Percentiles rank a stretch among this genome's conserved stretches.
These are phyloP conservation scores for Fusarium sacchari DNA, from an alignment of 2,329 filamentous ascomycete species.

Conservation along the genomic window DNA sequence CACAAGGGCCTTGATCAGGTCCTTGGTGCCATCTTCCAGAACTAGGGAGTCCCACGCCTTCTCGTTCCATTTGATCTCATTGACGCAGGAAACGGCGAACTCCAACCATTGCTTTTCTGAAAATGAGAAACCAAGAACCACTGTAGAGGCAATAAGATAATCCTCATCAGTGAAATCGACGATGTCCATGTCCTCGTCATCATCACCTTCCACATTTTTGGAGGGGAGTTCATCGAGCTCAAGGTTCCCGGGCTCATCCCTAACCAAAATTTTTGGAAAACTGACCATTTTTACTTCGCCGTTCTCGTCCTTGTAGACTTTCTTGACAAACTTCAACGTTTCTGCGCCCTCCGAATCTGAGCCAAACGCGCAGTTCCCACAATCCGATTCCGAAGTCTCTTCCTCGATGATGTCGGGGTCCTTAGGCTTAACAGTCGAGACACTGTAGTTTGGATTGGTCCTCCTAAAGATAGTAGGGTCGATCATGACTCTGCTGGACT, in stretches of 20 bases:
- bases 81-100: slow-evolving; percentile 81
- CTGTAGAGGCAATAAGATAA: slow-evolving; percentile 82
- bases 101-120: slow-evolving; percentile 91
- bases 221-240: slow-evolving; percentile 65
- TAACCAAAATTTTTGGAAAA: slow-evolving; percentile 44
- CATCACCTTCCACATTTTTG: slow-evolving; percentile 28
- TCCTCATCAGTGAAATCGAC: slow-evolving; percentile 80
- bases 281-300: slow-evolving; percentile 50
- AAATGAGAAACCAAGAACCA: slow-evolving; percentile 88
- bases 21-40: slow-evolving; percentile 68
- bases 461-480: slow-evolving; percentile 84
- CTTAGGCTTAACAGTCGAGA: slow-evolving; percentile 78
- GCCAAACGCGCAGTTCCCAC: slow-evolving; percentile 50
- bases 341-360: slow-evolving; percentile 56
- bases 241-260: slow-evolving; percentile 52
- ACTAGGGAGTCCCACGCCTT: slow-evolving; percentile 85
- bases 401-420: slow-evolving; percentile 69
- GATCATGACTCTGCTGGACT: slow-evolving; percentile 88
- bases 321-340: slow-evolving; percentile 60
- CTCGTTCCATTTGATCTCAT: slow-evolving; percentile 86
- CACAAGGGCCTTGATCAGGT: slow-evolving; percentile 79
- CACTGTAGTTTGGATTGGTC: slow-evolving; percentile 86
- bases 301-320: slow-evolving; percentile 59
- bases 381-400: slow-evolving; percentile 56
- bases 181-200: neutral